A percentile compares a stretch with the other conserved stretches of the same genome.
phyloP scores from a whole-genome alignment of 73 alveolate species.

The Paramecium bursaria region DNA sequence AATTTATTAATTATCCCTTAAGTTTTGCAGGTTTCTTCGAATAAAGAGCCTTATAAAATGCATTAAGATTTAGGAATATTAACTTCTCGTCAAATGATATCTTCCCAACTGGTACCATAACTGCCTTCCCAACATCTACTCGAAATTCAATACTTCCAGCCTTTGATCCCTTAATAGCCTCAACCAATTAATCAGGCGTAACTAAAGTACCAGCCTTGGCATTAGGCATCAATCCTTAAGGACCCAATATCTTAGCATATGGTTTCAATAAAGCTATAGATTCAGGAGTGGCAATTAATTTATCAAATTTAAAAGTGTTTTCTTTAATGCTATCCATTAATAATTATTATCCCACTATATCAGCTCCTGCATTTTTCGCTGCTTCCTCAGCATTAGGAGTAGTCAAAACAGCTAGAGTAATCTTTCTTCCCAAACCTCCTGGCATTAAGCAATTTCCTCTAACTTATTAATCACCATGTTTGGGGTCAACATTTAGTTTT shows the following conservation, averaged over 20 bases:
- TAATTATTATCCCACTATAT: conserved; percentile 70
- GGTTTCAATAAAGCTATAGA: conserved; percentile 72
- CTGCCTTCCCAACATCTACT: conserved; percentile 68
- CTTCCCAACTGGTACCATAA: conserved; percentile 77
- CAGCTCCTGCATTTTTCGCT: conserved; percentile 85
- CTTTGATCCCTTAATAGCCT: conserved; percentile 70
- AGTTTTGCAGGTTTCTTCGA: conserved; percentile 73
- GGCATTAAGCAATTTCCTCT: conserved; percentile 84
- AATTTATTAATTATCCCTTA: conserved; percentile 68
- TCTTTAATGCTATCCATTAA: conserved; percentile 58
- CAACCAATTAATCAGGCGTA: conserved; percentile 57
- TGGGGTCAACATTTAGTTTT: conserved; percentile 79
- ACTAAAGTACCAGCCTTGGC: conserved; percentile 79
- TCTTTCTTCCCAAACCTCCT: conserved; percentile 74
- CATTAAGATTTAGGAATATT: conserved; percentile 66
- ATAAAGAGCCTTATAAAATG: conserved; percentile 69
- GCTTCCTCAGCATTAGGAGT: conserved; percentile 42
- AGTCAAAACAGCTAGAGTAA: conserved; percentile 74
- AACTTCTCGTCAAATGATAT: conserved; percentile 69
- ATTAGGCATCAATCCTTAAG: conserved; percentile 89
- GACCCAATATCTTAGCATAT: conserved; percentile 83
- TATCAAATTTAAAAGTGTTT: conserved; percentile 80
- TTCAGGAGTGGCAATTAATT: conserved; percentile 76
- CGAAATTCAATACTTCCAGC: conserved; percentile 77
- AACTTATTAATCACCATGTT: conserved; percentile 78